A percentile compares a stretch with the other conserved stretches of the same genome.
Conservation (phyloP, 1,284 basidiomycete genomes). For the Boletus semigastroideus region DNA sequence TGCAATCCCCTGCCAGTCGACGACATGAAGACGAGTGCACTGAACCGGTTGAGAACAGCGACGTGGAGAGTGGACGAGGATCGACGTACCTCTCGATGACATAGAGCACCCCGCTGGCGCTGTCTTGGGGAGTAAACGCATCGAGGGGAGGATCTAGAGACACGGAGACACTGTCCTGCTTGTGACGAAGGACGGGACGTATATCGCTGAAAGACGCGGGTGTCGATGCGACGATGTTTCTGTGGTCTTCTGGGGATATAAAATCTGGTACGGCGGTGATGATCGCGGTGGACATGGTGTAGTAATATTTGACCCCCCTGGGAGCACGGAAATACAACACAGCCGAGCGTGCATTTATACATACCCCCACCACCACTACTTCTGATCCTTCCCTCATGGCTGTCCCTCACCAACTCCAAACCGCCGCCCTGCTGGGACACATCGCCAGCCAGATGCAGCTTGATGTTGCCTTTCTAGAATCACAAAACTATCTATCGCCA, state of each 20-base stretch:
- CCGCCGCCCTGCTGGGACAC: constrained; percentile 49
- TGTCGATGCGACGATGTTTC: constrained; percentile 64
- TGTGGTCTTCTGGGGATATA: constrained; percentile 71
- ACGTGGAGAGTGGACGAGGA: constrained; percentile 21
- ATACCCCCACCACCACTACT: too few species aligned
- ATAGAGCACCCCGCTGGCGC: constrained; percentile 65
- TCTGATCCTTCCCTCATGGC: constrained; percentile 14
- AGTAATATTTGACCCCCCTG: too few species aligned
- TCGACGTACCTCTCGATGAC: constrained; percentile 74
- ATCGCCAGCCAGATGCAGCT: constrained; percentile 61
- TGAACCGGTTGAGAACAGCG: constrained; percentile 35
- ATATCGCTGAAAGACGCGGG: constrained; percentile 81
- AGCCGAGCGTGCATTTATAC: constrained; percentile 19
- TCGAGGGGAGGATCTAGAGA: constrained; percentile 66
- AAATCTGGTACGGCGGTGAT: constrained; percentile 55
- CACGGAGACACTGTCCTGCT: constrained; percentile 67
- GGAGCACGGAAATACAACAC: background rate
- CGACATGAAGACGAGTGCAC: constrained; percentile 77
- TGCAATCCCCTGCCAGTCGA: constrained; percentile 68
- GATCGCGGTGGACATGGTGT: constrained; percentile 12
- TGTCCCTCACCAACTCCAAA: constrained; percentile 18
- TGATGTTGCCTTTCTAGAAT: constrained; percentile 61
- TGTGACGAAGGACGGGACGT: constrained; percentile 74
- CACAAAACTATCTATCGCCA: constrained; percentile 54
- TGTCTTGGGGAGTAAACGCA: constrained; percentile 51